phyloP scores from a whole-genome alignment of 2,329 filamentous ascomycete genomes.

The Drechslera avenae region DNA sequence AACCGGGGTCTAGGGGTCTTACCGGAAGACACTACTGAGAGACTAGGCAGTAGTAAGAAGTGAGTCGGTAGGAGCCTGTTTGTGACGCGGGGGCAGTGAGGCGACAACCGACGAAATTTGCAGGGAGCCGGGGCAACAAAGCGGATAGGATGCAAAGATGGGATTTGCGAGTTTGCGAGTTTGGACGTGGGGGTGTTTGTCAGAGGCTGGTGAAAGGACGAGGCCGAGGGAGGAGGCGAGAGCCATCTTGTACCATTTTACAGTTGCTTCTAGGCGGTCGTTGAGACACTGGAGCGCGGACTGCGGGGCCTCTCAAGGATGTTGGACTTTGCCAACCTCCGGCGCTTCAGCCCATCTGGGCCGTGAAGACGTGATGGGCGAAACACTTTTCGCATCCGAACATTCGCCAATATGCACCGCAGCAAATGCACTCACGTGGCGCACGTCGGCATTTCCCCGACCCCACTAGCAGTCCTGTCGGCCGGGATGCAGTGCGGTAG shows the following conservation, averaged over 20 bases:
- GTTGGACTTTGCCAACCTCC: conserved; percentile 3
- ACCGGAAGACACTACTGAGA: conserved; percentile 17
- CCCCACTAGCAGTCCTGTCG: conserved; percentile 6
- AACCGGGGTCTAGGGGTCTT: conserved; percentile 7
- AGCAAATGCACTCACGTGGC: conserved; percentile 20
- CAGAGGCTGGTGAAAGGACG: background rate
- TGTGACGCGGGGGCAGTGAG: conserved; percentile 25
- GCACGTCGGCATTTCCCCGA: conserved; percentile 21
- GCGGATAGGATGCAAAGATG: background rate
- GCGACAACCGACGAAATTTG: conserved; percentile 16
- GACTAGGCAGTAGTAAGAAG: conserved; percentile 26
- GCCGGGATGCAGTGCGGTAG: background rate
- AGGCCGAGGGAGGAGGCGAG: background rate
- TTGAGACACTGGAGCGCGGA: conserved; percentile 11
- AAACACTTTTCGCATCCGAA: conserved; percentile 23
- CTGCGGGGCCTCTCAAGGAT: conserved; percentile 12
- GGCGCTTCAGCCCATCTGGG: conserved; percentile 1
- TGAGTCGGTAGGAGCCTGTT: conserved; percentile 10
- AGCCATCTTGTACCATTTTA: conserved; percentile 9
- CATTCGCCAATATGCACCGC: conserved; percentile 12
- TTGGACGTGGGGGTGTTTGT: background rate
- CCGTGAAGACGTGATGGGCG: conserved; percentile 25
- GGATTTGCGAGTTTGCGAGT: no score
- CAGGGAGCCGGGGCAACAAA: background rate
- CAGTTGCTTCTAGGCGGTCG: conserved; percentile 3